phyloP scores from a whole-genome alignment of 2,329 filamentous ascomycete species.

The Aspergillus sp. region DNA sequence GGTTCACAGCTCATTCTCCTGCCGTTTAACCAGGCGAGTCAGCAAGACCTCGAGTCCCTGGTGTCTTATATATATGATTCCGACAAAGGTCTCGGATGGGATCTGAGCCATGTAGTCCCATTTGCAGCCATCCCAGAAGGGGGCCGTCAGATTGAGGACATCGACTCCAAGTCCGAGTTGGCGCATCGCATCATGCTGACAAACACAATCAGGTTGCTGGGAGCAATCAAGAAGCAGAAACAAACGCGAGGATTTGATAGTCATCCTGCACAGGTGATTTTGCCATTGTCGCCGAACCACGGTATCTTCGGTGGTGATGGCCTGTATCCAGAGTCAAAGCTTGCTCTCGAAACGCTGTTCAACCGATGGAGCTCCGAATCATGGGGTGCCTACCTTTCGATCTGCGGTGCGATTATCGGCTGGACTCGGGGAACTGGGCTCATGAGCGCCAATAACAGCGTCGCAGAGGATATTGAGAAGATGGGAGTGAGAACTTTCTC shows the following conservation, averaged over 20 bases:
- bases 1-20: constrained; percentile 7
- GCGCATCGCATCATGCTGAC: constrained; percentile 10
- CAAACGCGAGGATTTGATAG: background rate
- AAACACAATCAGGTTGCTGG: constrained; percentile 6
- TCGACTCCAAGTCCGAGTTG: constrained; percentile 5
- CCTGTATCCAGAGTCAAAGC: constrained; percentile 12
- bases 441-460: constrained; percentile 10
- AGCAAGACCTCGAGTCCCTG: constrained; percentile 1
- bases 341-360: constrained; percentile 5
- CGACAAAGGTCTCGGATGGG: constrained; percentile 1
- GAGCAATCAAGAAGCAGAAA: constrained; percentile 6
- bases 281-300: constrained; percentile 11
- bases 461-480: constrained; percentile 7
- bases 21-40: constrained; percentile 12
- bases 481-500: constrained; percentile 6
- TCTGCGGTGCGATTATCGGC: constrained; percentile 11
- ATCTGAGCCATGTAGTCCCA: constrained; percentile 8
- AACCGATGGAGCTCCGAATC: constrained; percentile 9
- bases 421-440: constrained; percentile 11
- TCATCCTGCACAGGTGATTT: constrained; percentile 9
- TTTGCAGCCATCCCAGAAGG: constrained; percentile 9
- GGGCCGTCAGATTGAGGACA: constrained; percentile 7
- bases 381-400: constrained; percentile 9
- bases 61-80: constrained; percentile 5
- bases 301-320: constrained; percentile 11